These are phyloP conservation scores for Voacanga thouarsii DNA, from an alignment of 257 asterid genomes.

Conservation along the genomic window DNA sequence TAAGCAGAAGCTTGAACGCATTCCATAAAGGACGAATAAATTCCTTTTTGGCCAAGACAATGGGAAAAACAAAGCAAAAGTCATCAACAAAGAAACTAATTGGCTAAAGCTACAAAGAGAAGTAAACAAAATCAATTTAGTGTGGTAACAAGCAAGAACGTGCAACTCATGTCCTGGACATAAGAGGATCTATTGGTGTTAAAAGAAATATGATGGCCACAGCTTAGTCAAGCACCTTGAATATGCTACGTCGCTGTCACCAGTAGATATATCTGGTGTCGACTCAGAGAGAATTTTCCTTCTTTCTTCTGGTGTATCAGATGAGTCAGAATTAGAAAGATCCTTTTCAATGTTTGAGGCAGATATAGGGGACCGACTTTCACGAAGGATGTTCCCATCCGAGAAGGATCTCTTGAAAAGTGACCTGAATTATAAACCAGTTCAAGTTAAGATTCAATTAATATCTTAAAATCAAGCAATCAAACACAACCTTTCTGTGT, in stretches of 20 bases:
- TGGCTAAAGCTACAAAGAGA: neutral
- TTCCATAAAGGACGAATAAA: neutral
- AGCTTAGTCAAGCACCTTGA: constrained; percentile 52
- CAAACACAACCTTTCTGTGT: neutral
- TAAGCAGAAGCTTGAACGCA: neutral
- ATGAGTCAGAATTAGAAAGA: constrained; percentile 43
- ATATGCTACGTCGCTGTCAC: constrained; percentile 52
- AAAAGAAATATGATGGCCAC: constrained; percentile 8
- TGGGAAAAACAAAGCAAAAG: neutral
- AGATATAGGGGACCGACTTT: constrained; percentile 47
- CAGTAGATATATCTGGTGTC: constrained; percentile 57
- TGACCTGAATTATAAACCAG: constrained; percentile 42
- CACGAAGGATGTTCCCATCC: constrained; percentile 80
- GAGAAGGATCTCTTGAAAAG: constrained; percentile 76
- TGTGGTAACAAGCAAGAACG: neutral
- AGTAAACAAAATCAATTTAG: neutral
- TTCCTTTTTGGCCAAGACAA: neutral
- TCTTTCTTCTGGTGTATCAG: constrained; percentile 47
- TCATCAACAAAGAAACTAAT: neutral
- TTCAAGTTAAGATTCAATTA: constrained; percentile 19
- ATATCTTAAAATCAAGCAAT: constrained; percentile 19
- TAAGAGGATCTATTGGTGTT: neutral
- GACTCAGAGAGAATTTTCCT: constrained; percentile 59
- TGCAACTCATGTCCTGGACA: neutral
- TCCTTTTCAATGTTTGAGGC: constrained; percentile 37